Evolutionary conservation across 1,284 basidiomycete species (phyloP).

Genomic region (Irpex lacteus): DNA sequence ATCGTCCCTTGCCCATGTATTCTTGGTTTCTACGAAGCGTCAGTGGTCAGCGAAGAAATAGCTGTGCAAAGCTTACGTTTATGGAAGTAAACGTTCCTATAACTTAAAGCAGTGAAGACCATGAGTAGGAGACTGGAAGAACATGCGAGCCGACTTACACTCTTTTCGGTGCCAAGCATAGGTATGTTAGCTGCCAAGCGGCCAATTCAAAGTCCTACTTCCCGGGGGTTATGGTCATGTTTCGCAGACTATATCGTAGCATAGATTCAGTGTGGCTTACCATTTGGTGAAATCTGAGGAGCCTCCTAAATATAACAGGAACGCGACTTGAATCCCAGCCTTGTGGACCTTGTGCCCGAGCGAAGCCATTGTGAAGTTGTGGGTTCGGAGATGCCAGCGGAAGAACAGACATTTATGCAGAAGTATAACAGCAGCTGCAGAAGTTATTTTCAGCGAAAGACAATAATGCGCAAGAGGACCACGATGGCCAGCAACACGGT

Average conservation of each 20-base stretch:
- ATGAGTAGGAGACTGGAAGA: background rate
- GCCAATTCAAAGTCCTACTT: constrained; percentile 91
- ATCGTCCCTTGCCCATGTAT: constrained; percentile 95
- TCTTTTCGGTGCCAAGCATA: constrained; percentile 86
- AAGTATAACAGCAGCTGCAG: constrained; percentile 36
- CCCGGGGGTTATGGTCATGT: background rate
- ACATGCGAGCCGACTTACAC: constrained; percentile 60
- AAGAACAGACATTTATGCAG: constrained; percentile 56
- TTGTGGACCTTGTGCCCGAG: constrained; percentile 11
- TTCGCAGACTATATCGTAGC: background rate
- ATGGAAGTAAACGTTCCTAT: constrained; percentile 90
- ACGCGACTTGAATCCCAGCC: constrained; percentile 49
- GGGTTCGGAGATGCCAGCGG: constrained; percentile 45
- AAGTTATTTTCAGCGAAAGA: background rate
- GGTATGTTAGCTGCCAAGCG: constrained; percentile 89
- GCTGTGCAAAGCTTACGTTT: constrained; percentile 58
- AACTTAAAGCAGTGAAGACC: constrained; percentile 41
- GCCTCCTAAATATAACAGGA: constrained; percentile 74
- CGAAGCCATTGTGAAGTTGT: constrained; percentile 12
- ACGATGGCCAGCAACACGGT: background rate
- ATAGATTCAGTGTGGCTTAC: constrained; percentile 36
- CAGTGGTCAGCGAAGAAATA: background rate
- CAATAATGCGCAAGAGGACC: background rate
- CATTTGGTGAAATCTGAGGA: constrained; percentile 85
- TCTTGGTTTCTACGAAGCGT: constrained; percentile 81